Evolutionary conservation across 2,329 filamentous ascomycete species (phyloP).

Genomic region (Hymenoscyphus scutula): DNA sequence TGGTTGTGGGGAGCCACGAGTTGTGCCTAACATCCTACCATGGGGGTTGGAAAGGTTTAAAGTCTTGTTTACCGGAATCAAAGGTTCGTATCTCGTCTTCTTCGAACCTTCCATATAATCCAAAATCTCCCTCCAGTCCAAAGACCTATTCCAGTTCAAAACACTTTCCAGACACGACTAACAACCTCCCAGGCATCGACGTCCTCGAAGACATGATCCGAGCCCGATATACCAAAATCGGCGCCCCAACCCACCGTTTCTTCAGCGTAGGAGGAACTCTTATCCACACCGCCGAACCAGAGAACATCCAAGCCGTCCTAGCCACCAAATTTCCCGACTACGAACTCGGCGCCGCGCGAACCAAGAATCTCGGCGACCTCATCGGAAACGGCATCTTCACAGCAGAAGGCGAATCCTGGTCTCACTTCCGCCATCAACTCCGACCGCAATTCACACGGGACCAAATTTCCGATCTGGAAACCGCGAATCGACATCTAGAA

Average conservation of each 20-base stretch:
- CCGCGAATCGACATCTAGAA: conserved; percentile 51
- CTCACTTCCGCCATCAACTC: conserved; percentile 39
- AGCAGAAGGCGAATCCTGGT: conserved; percentile 40
- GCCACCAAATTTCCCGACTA: conserved; percentile 39
- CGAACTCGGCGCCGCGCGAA: conserved; percentile 35
- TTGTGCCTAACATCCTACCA: conserved; percentile 22
- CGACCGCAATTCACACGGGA: conserved; percentile 39
- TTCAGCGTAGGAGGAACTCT: conserved; percentile 29
- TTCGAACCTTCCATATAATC: background rate
- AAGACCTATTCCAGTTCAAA: background rate
- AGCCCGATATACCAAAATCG: conserved; percentile 15
- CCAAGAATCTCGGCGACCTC: conserved; percentile 31
- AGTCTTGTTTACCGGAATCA: conserved; percentile 17
- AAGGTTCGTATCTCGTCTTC: conserved; percentile 16
- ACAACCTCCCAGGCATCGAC: conserved; percentile 21
- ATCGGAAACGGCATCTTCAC: conserved; percentile 43
- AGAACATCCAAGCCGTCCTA: conserved; percentile 36
- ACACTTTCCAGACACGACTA: background rate
- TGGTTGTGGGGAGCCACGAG: conserved; percentile 22
- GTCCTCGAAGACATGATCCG: conserved; percentile 27
- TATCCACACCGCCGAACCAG: conserved; percentile 43
- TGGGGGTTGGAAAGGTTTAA: conserved; percentile 23
- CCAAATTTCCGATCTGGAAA: conserved; percentile 37
- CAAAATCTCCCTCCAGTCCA: background rate
- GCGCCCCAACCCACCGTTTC: conserved; percentile 19